Evolutionary conservation across 495 filamentous ascomycete species (phyloP), one percentile per base, ranked within the genome.

Genomic region (Lepraria neglecta): DNA sequence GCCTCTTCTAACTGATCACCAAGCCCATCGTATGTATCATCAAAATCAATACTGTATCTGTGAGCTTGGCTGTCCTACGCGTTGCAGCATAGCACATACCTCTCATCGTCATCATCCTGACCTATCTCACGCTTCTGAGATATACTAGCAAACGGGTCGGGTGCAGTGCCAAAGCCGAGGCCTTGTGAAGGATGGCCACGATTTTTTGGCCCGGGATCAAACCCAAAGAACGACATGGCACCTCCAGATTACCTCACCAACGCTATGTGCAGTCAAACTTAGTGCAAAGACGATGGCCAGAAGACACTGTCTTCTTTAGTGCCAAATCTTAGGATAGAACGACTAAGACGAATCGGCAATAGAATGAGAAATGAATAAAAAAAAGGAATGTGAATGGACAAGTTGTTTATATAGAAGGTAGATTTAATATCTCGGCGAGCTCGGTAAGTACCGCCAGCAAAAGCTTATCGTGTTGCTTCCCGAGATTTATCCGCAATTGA

Each of bases 21-120:
- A 24, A 97, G 78, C 3, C 94, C 94, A 74, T 99, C 95, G 71
- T 99, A 97, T 33, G 94, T 97, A 68, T 99, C 94, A 66, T 98
- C 94, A 65, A 97, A 98, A 62, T 97, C 91, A 59, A 97, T 82
- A 43, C 84, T 88, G 65, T 11, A 45, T 7, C 30, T 24, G 40
- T 63, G 38, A 65, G 63, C 54, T 43, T 42, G 11, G 15, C 6
- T 21, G 24, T 48, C 48, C 15, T 33, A 44, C 1, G 6, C 17
- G 50, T 17, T 27, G 17, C 3, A 28, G 62, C 30, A 24, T 4
- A 12, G 57, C 48, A 65, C 30, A 74, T 82, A 92, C 80, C 81
- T 89, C 68, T 95, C 86, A 48, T 87, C 86, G 46, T 87, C 86
- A 62, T 87, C 83, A 40, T 84, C 81, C 40, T 79, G 76, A 44